Evolutionary conservation across 208 protist species (phyloP), one percentile per base, ranked within the genome.

Genomic region (Herpetomonas tarakana): DNA sequence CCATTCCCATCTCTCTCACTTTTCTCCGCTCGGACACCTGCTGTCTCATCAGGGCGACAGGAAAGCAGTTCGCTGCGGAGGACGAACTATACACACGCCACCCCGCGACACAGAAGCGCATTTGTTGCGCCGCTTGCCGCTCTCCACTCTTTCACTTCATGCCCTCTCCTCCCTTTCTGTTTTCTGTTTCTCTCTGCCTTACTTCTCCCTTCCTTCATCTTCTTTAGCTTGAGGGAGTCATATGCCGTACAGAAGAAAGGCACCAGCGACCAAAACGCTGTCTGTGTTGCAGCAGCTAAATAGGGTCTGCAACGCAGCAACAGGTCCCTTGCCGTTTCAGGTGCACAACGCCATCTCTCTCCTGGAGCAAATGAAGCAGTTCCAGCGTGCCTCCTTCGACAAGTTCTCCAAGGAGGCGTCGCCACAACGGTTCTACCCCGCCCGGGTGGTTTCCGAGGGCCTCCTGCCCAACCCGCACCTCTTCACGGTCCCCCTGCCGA

Each of bases 321-420:
- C 72, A 12, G 65, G 74, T 26, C 61, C 61, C 26, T 44, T 86
- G 26, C 64, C 76, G n/a, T 96, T 96, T 68, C 85, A 96, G 50
- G 62, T 69, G n/a, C 84, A 93, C 73, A 88, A 96, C 71, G 72
- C 84, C 19, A 68, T 88, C 39, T 58, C 65, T n/a, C 60, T 96
- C 24, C 53, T 89, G 9, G 65, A 71, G 2, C 80, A 90, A 51
- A 52, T 92, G 24, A 65, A 86, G 41, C 58, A 76, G n/a, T 28
- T 81, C 45, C 60, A 92, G 39, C 28, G 46, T n/a, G 3, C 62
- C 12, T 52, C 61, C 19, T 89, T 78, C 44, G 68, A 82, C 1
- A 71, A 84, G 35, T 92, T 92, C 60, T 61, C 59, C 26, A 83
- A 88, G 51, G 68, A 74, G 22, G 76, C 86, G 1, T 74, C 72